phyloP scores from a whole-genome alignment of 495 filamentous ascomycete species.

The Bacidia gigantensis region DNA sequence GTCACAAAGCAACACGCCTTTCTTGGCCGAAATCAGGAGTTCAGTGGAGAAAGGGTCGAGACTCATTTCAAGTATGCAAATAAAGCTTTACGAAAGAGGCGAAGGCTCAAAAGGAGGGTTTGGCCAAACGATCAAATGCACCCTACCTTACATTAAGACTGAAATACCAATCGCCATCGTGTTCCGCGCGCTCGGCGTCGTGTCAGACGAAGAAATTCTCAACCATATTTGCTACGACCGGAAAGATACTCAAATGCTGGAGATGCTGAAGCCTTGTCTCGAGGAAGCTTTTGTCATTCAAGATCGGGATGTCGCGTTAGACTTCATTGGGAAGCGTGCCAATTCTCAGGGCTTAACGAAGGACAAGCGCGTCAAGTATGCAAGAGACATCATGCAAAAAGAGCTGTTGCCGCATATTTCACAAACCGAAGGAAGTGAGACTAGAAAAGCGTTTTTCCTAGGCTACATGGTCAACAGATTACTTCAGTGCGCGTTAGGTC shows the following conservation, averaged over 20 bases:
- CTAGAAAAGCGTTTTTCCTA: constrained; percentile 92
- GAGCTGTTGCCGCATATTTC: constrained; percentile 95
- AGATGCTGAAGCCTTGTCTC: constrained; percentile 91
- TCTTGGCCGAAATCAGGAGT: constrained; percentile 89
- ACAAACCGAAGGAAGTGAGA: constrained; percentile 90
- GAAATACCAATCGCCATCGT: constrained; percentile 90
- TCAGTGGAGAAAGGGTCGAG: constrained; percentile 91
- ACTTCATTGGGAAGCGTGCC: constrained; percentile 89
- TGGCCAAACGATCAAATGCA: constrained; percentile 77
- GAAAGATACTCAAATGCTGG: constrained; percentile 90
- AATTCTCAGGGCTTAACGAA: constrained; percentile 59
- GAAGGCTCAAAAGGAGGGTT: constrained; percentile 63
- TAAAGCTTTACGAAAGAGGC: constrained; percentile 78
- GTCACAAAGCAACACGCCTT: constrained; percentile 74
- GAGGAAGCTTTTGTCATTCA: constrained; percentile 95
- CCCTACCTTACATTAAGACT: constrained; percentile 80
- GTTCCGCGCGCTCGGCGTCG: constrained; percentile 88
- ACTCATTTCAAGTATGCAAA: constrained; percentile 75
- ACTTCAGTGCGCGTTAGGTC: constrained; percentile 78
- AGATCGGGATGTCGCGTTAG: constrained; percentile 85
- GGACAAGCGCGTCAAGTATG: constrained; percentile 79
- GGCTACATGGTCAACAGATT: constrained; percentile 97
- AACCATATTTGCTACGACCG: constrained; percentile 95
- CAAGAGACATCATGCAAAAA: constrained; percentile 88
- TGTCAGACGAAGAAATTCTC: constrained; percentile 94